phyloP scores from a whole-genome alignment of 208 protist species.

The Acanthamoeba royreba region DNA sequence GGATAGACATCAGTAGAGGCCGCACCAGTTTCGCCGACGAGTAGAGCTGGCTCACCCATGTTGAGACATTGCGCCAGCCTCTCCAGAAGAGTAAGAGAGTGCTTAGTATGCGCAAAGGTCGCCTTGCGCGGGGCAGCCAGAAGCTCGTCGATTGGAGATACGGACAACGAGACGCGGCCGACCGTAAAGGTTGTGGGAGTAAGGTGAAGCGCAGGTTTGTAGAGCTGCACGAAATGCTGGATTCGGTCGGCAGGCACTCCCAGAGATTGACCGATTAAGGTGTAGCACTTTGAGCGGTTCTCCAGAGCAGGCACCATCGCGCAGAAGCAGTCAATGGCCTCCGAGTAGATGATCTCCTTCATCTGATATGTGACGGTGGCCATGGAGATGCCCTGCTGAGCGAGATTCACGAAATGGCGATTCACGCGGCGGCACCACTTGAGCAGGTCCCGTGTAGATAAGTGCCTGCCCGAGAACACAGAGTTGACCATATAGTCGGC shows the following conservation, averaged over 20 bases:
- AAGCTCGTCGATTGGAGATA: not conserved
- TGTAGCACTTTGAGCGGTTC: slow-evolving; percentile 6
- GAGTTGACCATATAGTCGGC: slow-evolving; percentile 22
- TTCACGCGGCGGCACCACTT: slow-evolving; percentile 90
- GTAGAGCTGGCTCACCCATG: slow-evolving; percentile 92
- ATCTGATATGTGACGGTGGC: slow-evolving; percentile 19
- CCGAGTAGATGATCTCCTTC: slow-evolving; percentile 86
- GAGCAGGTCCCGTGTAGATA: slow-evolving; percentile 81
- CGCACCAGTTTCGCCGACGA: slow-evolving; percentile 98
- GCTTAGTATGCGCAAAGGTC: slow-evolving; percentile 92
- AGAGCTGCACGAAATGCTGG: slow-evolving; percentile 56
- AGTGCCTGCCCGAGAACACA: not conserved
- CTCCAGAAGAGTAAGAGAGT: slow-evolving; percentile 93
- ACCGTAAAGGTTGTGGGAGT: not conserved
- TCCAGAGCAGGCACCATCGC: slow-evolving; percentile 48
- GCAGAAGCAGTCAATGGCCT: slow-evolving; percentile 91
- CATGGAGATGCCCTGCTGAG: slow-evolving; percentile 66
- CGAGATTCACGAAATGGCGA: slow-evolving; percentile 53
- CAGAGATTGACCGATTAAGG: slow-evolving; percentile 51
- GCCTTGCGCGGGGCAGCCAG: not conserved
- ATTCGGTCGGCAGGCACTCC: slow-evolving; percentile 53
- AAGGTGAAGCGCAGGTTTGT: slow-evolving; percentile 51
- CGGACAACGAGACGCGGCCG: slow-evolving; percentile 47
- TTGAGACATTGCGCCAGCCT: slow-evolving; percentile 89
- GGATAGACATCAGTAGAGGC: too few relatives aligned